phyloP scores from a whole-genome alignment of 106 monocot species.

The Platanthera zijinensis region DNA sequence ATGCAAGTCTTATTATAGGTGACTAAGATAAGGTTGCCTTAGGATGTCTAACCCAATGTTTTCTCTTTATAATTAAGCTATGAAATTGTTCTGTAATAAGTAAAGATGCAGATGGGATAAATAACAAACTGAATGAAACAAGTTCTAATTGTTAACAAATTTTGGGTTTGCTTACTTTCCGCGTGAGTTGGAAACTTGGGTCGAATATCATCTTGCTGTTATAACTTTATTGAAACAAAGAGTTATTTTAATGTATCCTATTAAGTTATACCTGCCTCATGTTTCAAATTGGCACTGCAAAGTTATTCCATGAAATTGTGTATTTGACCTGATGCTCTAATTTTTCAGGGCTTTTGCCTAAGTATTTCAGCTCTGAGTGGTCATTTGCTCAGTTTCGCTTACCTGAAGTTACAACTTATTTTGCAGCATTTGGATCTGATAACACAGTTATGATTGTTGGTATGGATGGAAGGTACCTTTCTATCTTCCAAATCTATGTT shows the following conservation, averaged over 20 bases:
- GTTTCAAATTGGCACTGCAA: not conserved
- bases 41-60: too few species aligned
- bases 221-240: not conserved
- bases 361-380: constrained; percentile 99
- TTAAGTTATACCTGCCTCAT: not conserved
- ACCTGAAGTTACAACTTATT: constrained; percentile 65
- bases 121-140: not conserved
- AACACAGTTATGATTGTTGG: constrained; percentile 75
- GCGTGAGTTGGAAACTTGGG: not conserved
- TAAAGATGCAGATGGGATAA: not conserved
- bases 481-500: not conserved
- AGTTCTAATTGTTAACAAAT: not conserved
- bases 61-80: not conserved
- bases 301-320: not conserved
- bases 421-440: constrained; percentile 71
- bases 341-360: constrained; percentile 68
- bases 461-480: constrained; percentile 78
- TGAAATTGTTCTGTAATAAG: not conserved
- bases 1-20: too few species aligned
- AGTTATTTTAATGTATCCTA: not conserved
- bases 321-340: not conserved
- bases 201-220: not conserved
- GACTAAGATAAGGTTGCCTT: too few species aligned
- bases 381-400: constrained; percentile 93
- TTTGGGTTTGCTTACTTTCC: not conserved